Conservation (phyloP, 495 filamentous ascomycete species). For the Neurospora sp. region DNA sequence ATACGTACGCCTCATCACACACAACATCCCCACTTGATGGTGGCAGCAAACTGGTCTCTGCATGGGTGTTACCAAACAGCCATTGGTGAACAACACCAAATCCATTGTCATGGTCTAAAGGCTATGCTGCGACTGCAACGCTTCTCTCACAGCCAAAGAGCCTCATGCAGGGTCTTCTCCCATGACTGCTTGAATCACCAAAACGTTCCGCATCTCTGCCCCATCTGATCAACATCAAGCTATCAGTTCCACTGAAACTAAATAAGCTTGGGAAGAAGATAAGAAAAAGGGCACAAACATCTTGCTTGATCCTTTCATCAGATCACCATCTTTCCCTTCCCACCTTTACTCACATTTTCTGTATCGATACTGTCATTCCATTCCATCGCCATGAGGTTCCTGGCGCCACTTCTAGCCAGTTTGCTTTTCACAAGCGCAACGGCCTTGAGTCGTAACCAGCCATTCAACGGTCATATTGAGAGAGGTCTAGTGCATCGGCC, state of each 20-base stretch:
- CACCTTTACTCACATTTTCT: background rate
- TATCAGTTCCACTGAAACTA: too few relatives aligned
- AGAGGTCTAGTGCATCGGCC: background rate
- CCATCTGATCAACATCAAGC: too few relatives aligned
- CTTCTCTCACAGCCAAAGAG: too few relatives aligned
- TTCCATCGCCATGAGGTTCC: background rate
- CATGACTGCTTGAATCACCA: background rate
- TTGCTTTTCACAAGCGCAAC: background rate
- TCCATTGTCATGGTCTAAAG: background rate
- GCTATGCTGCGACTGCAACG: background rate
- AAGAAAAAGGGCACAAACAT: background rate
- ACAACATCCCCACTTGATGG: background rate
- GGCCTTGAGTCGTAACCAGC: background rate
- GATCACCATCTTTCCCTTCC: background rate
- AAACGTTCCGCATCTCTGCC: background rate
- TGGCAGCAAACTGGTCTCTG: background rate
- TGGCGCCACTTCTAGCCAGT: background rate
- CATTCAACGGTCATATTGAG: background rate
- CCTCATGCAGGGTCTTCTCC: too few relatives aligned
- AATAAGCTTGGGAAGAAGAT: background rate
- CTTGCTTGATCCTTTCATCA: background rate
- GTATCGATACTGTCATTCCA: background rate
- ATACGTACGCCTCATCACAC: background rate
- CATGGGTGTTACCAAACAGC: too few relatives aligned
- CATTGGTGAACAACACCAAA: too few relatives aligned